Evolutionary conservation across 2,329 filamentous ascomycete species (phyloP).

Genomic region (Diaporthe australafricana): DNA sequence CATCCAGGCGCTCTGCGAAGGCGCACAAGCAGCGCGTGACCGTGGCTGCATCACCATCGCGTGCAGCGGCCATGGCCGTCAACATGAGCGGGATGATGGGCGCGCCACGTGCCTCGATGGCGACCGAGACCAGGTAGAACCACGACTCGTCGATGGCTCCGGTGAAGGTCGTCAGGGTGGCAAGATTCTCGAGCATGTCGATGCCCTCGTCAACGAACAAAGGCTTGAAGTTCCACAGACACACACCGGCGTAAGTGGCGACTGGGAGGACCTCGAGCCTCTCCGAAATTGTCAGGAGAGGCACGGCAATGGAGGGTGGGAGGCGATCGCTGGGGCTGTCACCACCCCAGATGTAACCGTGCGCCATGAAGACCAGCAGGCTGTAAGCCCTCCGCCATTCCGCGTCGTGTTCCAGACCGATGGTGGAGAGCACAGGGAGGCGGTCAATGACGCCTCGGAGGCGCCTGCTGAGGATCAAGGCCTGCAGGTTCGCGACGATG

Average conservation of each 20-base stretch:
- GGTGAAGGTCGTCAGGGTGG: slow-evolving; percentile 90
- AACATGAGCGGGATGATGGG: slow-evolving; percentile 92
- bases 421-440: slow-evolving; percentile 85
- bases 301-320: slow-evolving; percentile 84
- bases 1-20: slow-evolving; percentile 90
- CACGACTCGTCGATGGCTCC: slow-evolving; percentile 96
- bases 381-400: slow-evolving; percentile 97
- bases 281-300: slow-evolving; percentile 80
- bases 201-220: slow-evolving; percentile 86
- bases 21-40: slow-evolving; percentile 82
- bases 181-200: slow-evolving; percentile 87
- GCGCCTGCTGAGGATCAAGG: slow-evolving; percentile 85
- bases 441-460: slow-evolving; percentile 83
- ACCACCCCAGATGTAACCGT: slow-evolving; percentile 97
- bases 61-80: slow-evolving; percentile 83
- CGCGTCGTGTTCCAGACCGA: slow-evolving; percentile 81
- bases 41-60: slow-evolving; percentile 73
- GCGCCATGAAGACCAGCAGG: slow-evolving; percentile 88
- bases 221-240: slow-evolving; percentile 97
- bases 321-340: slow-evolving; percentile 82
- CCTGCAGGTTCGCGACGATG: slow-evolving; percentile 86
- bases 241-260: slow-evolving; percentile 91
- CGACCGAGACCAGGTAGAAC: slow-evolving; percentile 97
- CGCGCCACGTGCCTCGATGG: slow-evolving; percentile 92
- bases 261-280: slow-evolving; percentile 90